Base-by-base conservation (phyloP, 345 rosid genomes). In the Boechera divaricarpa region DNA sequence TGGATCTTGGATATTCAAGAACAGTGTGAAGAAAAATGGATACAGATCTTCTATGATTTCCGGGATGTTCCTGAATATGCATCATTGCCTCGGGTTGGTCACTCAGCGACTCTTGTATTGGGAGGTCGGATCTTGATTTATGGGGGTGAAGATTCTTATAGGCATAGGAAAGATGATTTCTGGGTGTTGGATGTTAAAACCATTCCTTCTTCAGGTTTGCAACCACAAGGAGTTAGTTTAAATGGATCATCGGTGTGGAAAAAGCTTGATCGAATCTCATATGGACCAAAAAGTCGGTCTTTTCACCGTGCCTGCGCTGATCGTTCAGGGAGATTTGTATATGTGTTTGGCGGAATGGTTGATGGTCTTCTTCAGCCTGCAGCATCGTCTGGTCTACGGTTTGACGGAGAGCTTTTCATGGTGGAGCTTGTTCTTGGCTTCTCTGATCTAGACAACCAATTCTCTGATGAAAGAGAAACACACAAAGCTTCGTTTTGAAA, bases 61-160 rank as follows among this genome's bases (percentile, higher is more conserved):
- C 72, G 65, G 10, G 86, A 81, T 56, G 79, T 89, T 39, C 91
- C 96, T 0, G 85, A 65, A 29, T 87, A 89, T 74, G 59, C 73
- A 55, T 82, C 87, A 54, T 88, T 95, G 58, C 90, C 97, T 0
- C 83, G 98, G n/a, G 99, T 95, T 64, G 99, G 99, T 77, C 99
- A 95, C 87, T 90, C 97, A 0, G 97, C 98, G 18, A 83, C 87
- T 2, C 89, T 82, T 8, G 82, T 89, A 53, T 66, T 91, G 67
- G 98, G 98, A 44, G 93, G 97, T 33, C 77, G 81, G 48, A 67
- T 95, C 80, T 86, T 95, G 52, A 89, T 95, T 38, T 84, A 90
- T 31, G 99, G 98, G 39, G 99, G 99, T 3, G 99, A 95, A 84
- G 99, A 95, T 78, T 84, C 98, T 13, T 33, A 70, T 72, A 87